Evolutionary conservation across 768 basidiomycete species (phyloP), one percentile per base, ranked within the genome.

Genomic region (Dacryopinax spathularia): DNA sequence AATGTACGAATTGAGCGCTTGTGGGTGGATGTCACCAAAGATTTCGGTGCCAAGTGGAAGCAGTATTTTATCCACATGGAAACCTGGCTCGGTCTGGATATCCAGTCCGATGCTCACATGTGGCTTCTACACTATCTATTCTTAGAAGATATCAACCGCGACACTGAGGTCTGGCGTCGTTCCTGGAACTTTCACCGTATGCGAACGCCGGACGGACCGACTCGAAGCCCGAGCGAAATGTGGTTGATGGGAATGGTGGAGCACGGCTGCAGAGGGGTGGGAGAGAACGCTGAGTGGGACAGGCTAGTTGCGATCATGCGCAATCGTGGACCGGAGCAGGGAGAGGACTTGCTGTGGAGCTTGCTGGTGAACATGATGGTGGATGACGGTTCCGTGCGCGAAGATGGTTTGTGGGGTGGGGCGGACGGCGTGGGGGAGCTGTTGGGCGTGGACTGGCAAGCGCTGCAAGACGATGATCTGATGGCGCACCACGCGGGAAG

Each of bases 391-490:
- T n/a, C n/a, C n/a, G n/a, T n/a, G n/a, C n/a, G n/a, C n/a, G n/a
- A n/a, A n/a, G n/a, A n/a, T n/a, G n/a, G n/a, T n/a, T n/a, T n/a
- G n/a, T n/a, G n/a, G n/a, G n/a, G n/a, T n/a, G n/a, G n/a, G n/a
- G n/a, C n/a, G n/a, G 13, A 56, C 25, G 18, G 5, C 25, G 6
- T 15, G 48, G 10, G 25, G 1, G 60, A 60, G 1, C 33, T 41
- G 2, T 72, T 62, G 59, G 71, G 71, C 34, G 56, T 70, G 16
- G 68, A 72, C 37, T 70, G 69, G 71, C 69, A 68, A 13, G 68
- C 27, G 1, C 13, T 65, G 1, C 61, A 64, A 0, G 65, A 68
- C 41, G 56, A 60, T 4, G 31, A 20, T 13, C 33, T 70, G 4
- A 67, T 68, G 66, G 39, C 41, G 2, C 69, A 69, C 37, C 64